Conservation (phyloP, 2,329 filamentous ascomycete species). For the Aspergillus vadensis region DNA sequence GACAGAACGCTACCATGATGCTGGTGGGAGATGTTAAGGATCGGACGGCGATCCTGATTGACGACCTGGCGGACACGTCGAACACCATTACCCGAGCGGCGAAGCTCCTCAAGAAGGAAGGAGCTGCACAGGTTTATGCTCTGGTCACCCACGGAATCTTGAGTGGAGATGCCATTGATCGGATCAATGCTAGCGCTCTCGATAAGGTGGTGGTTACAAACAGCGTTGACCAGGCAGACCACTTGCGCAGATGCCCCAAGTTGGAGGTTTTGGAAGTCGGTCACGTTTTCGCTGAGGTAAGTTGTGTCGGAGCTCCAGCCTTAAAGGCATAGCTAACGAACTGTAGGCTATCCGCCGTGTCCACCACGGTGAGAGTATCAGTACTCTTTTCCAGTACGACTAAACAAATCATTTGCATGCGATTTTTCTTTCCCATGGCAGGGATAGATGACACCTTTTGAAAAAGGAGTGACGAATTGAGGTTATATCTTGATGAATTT, state of each 20-base stretch:
- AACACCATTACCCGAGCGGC: slow-evolving; percentile 97
- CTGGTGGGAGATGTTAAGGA: slow-evolving; percentile 82
- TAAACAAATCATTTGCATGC: slow-evolving; percentile 38
- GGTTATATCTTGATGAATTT: slow-evolving; percentile 17
- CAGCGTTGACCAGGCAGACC: slow-evolving; percentile 84
- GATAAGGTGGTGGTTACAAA: slow-evolving; percentile 96
- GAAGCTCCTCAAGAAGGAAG: slow-evolving; percentile 93
- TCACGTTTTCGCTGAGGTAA: slow-evolving; percentile 82
- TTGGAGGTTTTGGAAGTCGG: slow-evolving; percentile 90
- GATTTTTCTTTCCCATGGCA: slow-evolving; percentile 10
- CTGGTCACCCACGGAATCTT: slow-evolving; percentile 93
- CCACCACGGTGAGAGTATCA: slow-evolving; percentile 97
- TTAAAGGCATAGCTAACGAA: slow-evolving; percentile 29
- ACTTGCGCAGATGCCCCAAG: slow-evolving; percentile 77
- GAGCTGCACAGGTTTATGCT: slow-evolving; percentile 85
- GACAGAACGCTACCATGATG: slow-evolving; percentile 85
- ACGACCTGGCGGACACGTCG: slow-evolving; percentile 92
- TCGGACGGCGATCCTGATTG: slow-evolving; percentile 83
- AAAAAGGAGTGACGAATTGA: slow-evolving; percentile 24
- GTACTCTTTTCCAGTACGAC: slow-evolving; percentile 86
- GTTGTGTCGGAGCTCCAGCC: slow-evolving; percentile 20
- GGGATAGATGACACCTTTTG: slow-evolving; percentile 17
- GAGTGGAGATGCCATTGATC: slow-evolving; percentile 89
- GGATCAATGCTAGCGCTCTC: slow-evolving; percentile 88
- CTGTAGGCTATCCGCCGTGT: slow-evolving; percentile 80